These are phyloP conservation scores for Coniochaeta ligniaria DNA, from an alignment of 2,329 filamentous ascomycete species.

Conservation along the genomic window DNA sequence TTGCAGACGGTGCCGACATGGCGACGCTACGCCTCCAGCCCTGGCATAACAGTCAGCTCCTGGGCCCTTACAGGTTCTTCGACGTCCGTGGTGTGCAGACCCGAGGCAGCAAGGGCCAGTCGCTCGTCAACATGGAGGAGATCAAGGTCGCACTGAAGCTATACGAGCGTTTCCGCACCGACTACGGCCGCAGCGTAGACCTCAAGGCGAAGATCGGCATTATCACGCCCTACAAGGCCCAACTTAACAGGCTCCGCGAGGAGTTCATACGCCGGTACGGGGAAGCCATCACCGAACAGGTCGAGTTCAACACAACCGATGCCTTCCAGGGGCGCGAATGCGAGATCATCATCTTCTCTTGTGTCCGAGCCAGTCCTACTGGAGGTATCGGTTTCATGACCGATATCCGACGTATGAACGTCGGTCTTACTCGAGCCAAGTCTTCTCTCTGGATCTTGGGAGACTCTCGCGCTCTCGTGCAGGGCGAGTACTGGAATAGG, in stretches of 20 bases:
- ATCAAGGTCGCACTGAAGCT: conserved; percentile 79
- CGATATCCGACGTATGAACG: conserved; percentile 98
- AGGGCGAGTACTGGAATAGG: conserved; percentile 86
- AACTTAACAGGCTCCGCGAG: conserved; percentile 70
- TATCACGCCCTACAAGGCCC: conserved; percentile 96
- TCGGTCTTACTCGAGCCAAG: conserved; percentile 92
- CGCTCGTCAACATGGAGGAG: conserved; percentile 82
- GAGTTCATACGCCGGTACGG: conserved; percentile 71
- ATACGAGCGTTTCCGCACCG: conserved; percentile 69
- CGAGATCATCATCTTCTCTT: conserved; percentile 98
- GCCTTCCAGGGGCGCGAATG: conserved; percentile 96
- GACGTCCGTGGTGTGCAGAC: conserved; percentile 87
- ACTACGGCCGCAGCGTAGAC: conserved; percentile 57
- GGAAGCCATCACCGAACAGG: conserved; percentile 62
- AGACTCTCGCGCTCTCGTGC: conserved; percentile 76
- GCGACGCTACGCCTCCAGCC: conserved; percentile 63
- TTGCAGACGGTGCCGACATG: conserved; percentile 85
- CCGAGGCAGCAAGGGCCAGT: conserved; percentile 75
- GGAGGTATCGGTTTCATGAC: conserved; percentile 98
- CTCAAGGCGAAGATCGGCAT: conserved; percentile 84
- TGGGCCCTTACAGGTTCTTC: conserved; percentile 95
- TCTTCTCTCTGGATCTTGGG: conserved; percentile 95
- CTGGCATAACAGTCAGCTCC: conserved; percentile 77
- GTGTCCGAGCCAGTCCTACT: conserved; percentile 84
- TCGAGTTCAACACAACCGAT: conserved; percentile 99